Evolutionary conservation across 495 filamentous ascomycete species (phyloP), one percentile per base, ranked within the genome.

Genomic region (Cudoniella acicularis): DNA sequence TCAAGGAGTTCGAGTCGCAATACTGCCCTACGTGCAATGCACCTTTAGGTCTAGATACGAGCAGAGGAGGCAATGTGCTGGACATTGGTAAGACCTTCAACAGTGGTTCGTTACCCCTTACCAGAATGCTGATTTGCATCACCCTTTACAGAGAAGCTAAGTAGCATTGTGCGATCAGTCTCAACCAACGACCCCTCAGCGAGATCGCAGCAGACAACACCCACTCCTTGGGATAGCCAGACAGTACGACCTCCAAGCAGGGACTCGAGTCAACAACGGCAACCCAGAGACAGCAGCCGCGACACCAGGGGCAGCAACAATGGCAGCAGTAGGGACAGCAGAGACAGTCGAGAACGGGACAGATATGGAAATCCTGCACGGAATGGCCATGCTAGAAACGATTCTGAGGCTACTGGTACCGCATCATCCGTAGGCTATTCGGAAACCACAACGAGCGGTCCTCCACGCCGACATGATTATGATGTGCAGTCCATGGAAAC

Each of bases 401-500:
- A 82, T 56, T 82, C 79, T 63, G 84, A 87, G 52, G 85, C 83
- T 13, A 90, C 89, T 10, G 86, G 84, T 10, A 82, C 87, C 46
- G 85, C 88, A 22, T 89, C 86, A 9, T 89, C 87, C 20, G 84
- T 76, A 54, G 89, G 91, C 21, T 95, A 93, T 66, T 81, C 84
- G 43, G 90, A 93, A 22, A 80, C 83, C 10, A 70, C 72, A 6
- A 76, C 77, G 57, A 82, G 79, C 63, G 79, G 79, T 13, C 77
- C 80, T 18, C 77, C 77, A 41, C 76, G 92, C 60, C 84, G 91
- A 52, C 92, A 97, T 67, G 94, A 97, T 65, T 97, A 96, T 67
- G 94, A 98, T 70, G 83, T 96, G 22, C 93, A 97, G 66, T 90
- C 93, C 11, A 96, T 96, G 91, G 93, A 97, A 72, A 89, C 89